These are phyloP conservation scores for Ricinus communis DNA, from an alignment of 345 rosid genomes.

Conservation along the genomic window DNA sequence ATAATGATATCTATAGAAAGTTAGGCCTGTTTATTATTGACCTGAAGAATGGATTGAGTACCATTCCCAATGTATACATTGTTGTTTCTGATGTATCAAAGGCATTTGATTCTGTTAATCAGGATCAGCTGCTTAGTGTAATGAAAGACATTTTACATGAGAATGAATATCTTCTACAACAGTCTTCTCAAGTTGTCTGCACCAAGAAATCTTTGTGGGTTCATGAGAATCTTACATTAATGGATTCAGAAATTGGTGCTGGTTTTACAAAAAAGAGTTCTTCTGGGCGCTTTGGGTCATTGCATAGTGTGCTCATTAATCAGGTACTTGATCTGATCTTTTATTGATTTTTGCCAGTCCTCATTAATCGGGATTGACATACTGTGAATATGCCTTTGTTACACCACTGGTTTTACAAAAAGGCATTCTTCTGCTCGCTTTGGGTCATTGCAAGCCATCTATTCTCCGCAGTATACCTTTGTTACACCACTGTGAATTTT, in stretches of 20 bases:
- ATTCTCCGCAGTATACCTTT: background rate
- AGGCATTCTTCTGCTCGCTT: no score
- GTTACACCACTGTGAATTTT: background rate
- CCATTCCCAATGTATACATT: conserved; percentile 48
- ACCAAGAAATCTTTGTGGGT: conserved; percentile 48
- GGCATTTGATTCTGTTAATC: conserved; percentile 84
- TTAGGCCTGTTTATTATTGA: conserved; percentile 50
- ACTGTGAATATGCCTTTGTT: background rate
- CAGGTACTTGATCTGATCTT: conserved; percentile 44
- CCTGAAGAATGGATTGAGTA: conserved; percentile 49
- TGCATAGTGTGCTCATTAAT: conserved; percentile 48
- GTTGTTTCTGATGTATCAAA: conserved; percentile 79
- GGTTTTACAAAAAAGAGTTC: conserved; percentile 37
- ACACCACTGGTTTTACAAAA: no score
- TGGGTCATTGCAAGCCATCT: no score
- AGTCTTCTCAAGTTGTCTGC: conserved; percentile 47
- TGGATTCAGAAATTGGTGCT: conserved; percentile 23
- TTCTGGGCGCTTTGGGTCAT: conserved; percentile 40
- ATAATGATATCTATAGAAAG: conserved; percentile 72
- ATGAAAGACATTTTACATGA: conserved; percentile 50
- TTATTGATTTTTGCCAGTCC: background rate
- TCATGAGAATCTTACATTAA: conserved; percentile 34
- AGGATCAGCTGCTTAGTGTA: conserved; percentile 57
- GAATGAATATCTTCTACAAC: conserved; percentile 47
- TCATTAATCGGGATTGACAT: background rate